phyloP scores from a whole-genome alignment of 768 basidiomycete species.

The Panaeolus cyanescens region DNA sequence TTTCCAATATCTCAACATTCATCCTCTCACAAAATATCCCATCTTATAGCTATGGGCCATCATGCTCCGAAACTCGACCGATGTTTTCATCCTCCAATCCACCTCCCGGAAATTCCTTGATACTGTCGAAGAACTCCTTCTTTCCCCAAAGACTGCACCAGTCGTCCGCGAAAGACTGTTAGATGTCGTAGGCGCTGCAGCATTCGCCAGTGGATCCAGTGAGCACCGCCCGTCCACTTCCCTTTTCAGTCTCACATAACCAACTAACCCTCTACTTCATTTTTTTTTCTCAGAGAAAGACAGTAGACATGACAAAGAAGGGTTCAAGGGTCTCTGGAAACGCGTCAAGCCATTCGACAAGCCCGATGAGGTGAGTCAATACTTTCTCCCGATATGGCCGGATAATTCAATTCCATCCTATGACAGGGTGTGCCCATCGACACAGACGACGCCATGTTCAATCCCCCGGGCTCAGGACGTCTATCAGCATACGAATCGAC shows the following conservation, averaged over 20 bases:
- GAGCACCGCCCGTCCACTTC: slow-evolving; percentile 19
- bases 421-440: slow-evolving; percentile 75
- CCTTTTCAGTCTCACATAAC: neutral
- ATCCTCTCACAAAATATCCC: slow-evolving; percentile 2
- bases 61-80: slow-evolving; percentile 81
- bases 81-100: slow-evolving; percentile 70
- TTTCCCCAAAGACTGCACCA: slow-evolving; percentile 64
- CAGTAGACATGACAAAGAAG: slow-evolving; percentile 33
- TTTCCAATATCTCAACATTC: neutral
- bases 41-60: slow-evolving; percentile 80
- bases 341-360: slow-evolving; percentile 80
- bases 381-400: neutral
- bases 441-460: slow-evolving; percentile 78
- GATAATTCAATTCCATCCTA: neutral
- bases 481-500: slow-evolving; percentile 40
- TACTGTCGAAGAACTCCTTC: slow-evolving; percentile 73
- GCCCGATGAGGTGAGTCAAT: slow-evolving; percentile 65
- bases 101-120: slow-evolving; percentile 79
- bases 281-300: slow-evolving; percentile 19
- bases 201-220: slow-evolving; percentile 62
- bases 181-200: slow-evolving; percentile 82
- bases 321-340: slow-evolving; percentile 76
- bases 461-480: slow-evolving; percentile 53
- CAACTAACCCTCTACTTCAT: neutral
- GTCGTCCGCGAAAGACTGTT: slow-evolving; percentile 81